Base-by-base conservation (phyloP, 2,329 filamentous ascomycete species). In the Colletotrichum sp. region DNA sequence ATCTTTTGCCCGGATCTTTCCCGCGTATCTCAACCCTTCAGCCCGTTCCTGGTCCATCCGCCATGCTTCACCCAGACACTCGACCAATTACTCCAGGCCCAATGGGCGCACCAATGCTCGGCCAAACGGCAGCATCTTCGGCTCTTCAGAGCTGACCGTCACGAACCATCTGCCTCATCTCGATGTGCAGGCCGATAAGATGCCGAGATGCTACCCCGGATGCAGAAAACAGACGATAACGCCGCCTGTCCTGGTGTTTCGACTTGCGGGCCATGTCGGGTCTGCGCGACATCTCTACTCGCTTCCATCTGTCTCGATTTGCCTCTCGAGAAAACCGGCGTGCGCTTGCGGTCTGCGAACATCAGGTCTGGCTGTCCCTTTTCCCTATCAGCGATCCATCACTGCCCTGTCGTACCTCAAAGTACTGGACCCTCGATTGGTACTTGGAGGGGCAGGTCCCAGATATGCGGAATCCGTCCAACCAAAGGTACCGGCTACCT, bases 61-160 rank as follows among this genome's bases (percentile, higher is more conserved):
- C 26, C 24, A 59, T 21, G 55, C 55, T 59, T 28, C 8, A 30
- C 16, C n/a, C 12, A 28, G 28, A 10, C 52, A n/a, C 44, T 59
- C 32, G 30, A 32, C 59, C 26, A 21, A 32, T 62, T 62, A 21
- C 59, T 32, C 8, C 30, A 39, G 49, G 44, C 52, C 65, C 18
- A 24, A 66, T 49, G 59, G 57, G 49, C 70, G 65, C 71, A 76
- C 64, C 39, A 73, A 68, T 73, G 64, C 49, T 73, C 74, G 74
- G 74, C 65, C 74, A 76, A 76, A 74, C 65, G 71, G 70, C 70
- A 76, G 49, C 70, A 74, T 74, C 67, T 69, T 68, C 70, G 64
- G 64, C 64, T 74, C 59, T 65, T 76, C 36, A 44, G 49, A 32
- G 6, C 64, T 16, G 6, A n/a, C 55, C 49, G 44, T 39, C 26